These are phyloP conservation scores for Aspergillus sp. DNA, from an alignment of 2,329 filamentous ascomycete species.

Conservation along the genomic window DNA sequence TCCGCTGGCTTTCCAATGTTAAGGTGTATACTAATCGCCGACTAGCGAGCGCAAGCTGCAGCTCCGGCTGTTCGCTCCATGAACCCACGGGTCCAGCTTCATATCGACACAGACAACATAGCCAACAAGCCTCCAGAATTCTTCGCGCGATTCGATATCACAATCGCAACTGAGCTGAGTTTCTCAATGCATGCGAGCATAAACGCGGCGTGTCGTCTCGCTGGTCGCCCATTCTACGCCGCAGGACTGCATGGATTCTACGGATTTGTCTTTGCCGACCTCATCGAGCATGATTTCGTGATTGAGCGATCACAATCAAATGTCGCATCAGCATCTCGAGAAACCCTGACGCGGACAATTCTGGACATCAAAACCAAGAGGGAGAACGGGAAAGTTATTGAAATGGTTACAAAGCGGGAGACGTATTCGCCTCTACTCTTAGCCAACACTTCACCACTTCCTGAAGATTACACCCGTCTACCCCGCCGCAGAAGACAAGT, in stretches of 20 bases:
- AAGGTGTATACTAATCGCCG: constrained; percentile 15
- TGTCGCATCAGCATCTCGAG: constrained; percentile 63
- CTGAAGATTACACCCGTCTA: constrained; percentile 70
- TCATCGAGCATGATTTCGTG: constrained; percentile 87
- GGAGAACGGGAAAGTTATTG: constrained; percentile 72
- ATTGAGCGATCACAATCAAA: constrained; percentile 86
- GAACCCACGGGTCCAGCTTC: constrained; percentile 83
- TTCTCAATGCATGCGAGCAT: constrained; percentile 75
- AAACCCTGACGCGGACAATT: constrained; percentile 79
- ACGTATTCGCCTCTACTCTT: constrained; percentile 85
- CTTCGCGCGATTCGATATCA: constrained; percentile 78
- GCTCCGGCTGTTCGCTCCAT: constrained; percentile 77
- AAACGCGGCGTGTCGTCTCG: constrained; percentile 83
- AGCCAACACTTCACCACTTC: constrained; percentile 77
- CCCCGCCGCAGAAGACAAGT: constrained; percentile 73
- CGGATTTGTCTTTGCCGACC: constrained; percentile 91
- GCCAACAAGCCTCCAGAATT: constrained; percentile 71
- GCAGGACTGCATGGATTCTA: constrained; percentile 87
- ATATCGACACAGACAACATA: constrained; percentile 70
- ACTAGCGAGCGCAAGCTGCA: constrained; percentile 76
- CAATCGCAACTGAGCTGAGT: constrained; percentile 87
- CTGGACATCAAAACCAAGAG: constrained; percentile 71
- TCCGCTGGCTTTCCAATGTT: neutral
- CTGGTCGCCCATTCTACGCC: constrained; percentile 83
- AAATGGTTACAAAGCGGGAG: constrained; percentile 90